Conservation (phyloP, 2,329 filamentous ascomycete genomes). For the Phyllosticta citrichinensis region DNA sequence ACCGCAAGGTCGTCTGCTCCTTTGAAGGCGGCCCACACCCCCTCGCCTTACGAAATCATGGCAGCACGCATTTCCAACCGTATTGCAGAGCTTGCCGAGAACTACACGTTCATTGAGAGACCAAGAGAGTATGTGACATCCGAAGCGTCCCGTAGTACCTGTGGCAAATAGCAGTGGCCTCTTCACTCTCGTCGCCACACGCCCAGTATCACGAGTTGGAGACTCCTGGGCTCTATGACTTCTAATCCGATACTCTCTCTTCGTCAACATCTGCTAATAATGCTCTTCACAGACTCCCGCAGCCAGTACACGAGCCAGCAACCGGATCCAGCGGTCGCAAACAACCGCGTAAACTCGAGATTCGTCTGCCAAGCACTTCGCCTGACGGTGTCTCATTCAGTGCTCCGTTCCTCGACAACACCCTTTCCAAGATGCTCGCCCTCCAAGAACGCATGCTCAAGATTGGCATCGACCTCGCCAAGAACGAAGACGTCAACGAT, state of each 20-base stretch:
- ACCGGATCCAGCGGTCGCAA: constrained; percentile 26
- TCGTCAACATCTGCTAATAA: neutral
- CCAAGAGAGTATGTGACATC: constrained; percentile 8
- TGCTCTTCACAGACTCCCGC: constrained; percentile 12
- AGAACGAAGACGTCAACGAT: constrained; percentile 27
- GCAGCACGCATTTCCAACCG: constrained; percentile 40
- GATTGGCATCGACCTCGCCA: constrained; percentile 35
- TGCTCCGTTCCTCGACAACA: constrained; percentile 45
- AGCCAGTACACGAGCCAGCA: constrained; percentile 14
- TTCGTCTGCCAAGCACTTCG: constrained; percentile 33
- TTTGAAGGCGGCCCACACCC: constrained; percentile 2
- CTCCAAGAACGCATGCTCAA: constrained; percentile 42
- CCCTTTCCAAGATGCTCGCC: constrained; percentile 39
- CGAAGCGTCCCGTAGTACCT: constrained; percentile 2
- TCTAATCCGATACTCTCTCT: neutral
- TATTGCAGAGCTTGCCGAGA: constrained; percentile 44
- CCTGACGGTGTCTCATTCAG: constrained; percentile 36
- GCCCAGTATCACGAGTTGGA: neutral
- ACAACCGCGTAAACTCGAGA: constrained; percentile 40
- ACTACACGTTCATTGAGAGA: constrained; percentile 41
- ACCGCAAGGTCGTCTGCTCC: constrained; percentile 8
- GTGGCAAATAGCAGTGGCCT: neutral
- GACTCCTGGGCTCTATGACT: neutral
- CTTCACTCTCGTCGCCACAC: neutral
- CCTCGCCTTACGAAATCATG: constrained; percentile 43